Percentiles rank a stretch among this genome's conserved stretches.
phyloP scores from a whole-genome alignment of 1,284 basidiomycete species.

The Cutaneotrichosporon sp. region DNA sequence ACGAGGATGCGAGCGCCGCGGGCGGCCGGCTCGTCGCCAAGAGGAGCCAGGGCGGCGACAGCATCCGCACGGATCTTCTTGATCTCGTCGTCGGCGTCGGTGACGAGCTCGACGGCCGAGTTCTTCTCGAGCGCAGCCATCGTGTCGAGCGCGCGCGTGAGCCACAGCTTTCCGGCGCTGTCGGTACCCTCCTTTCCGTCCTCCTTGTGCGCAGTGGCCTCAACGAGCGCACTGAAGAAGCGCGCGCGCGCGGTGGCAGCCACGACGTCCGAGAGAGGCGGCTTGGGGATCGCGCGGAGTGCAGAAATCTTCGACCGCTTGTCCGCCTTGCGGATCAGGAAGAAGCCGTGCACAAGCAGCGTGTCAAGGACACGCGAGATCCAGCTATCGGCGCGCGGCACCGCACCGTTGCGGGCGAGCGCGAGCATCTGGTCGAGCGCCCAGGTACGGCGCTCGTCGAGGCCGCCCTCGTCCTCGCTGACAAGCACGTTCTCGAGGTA shows the following conservation, averaged over 20 bases:
- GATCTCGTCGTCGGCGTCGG: conserved; percentile 63
- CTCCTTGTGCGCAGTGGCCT: conserved; percentile 59
- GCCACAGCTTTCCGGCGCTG: conserved; percentile 75
- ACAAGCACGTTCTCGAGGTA: conserved; percentile 62
- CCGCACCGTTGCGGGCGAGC: conserved; percentile 73
- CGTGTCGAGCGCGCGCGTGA: conserved; percentile 65
- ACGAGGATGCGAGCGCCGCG: conserved; percentile 70
- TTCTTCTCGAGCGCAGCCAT: conserved; percentile 60
- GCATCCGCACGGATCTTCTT: conserved; percentile 57
- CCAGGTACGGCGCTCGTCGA: conserved; percentile 58
- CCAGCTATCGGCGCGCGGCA: conserved; percentile 80
- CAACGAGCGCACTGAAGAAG: conserved; percentile 39
- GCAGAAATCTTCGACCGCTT: conserved; percentile 64
- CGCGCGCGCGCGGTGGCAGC: conserved; percentile 52
- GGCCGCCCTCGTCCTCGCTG: conserved; percentile 58
- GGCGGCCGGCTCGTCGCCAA: conserved; percentile 57
- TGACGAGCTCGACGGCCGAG: conserved; percentile 66
- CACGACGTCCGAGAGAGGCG: conserved; percentile 69
- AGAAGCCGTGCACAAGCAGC: conserved; percentile 79
- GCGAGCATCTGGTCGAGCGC: conserved; percentile 80
- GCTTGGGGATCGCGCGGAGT: conserved; percentile 63
- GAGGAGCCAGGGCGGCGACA: conserved; percentile 53
- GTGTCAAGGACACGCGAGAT: conserved; percentile 74
- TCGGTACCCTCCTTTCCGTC: conserved; percentile 59
- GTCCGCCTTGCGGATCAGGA: conserved; percentile 67